phyloP scores from a whole-genome alignment of 2,329 filamentous ascomycete genomes.

The Pezicula neosporulosa region DNA sequence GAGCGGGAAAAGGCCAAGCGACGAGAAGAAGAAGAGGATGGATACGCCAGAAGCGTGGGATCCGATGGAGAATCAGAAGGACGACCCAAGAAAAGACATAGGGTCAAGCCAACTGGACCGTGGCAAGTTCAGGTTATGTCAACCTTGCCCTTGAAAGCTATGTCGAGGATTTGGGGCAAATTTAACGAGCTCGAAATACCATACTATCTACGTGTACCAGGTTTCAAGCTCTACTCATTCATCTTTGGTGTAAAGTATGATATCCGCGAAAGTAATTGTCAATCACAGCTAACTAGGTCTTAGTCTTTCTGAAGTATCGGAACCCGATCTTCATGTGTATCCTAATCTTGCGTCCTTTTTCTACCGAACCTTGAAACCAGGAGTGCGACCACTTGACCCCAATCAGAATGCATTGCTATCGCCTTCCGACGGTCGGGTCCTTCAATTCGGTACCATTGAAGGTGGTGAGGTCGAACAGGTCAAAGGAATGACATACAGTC shows the following conservation, averaged over 20 bases:
- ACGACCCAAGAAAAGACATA: slow-evolving; percentile 41
- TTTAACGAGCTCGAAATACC: slow-evolving; percentile 73
- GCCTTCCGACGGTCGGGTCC: slow-evolving; percentile 83
- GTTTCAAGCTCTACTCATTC: slow-evolving; percentile 72
- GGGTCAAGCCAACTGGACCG: slow-evolving; percentile 63
- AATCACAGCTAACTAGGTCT: slow-evolving; percentile 12
- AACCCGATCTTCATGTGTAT: slow-evolving; percentile 84
- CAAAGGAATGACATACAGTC: slow-evolving; percentile 96
- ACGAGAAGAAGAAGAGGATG: slow-evolving; percentile 34
- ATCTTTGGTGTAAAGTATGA: slow-evolving; percentile 67
- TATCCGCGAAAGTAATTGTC: background rate
- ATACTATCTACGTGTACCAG: slow-evolving; percentile 66
- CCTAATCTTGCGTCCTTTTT: slow-evolving; percentile 96
- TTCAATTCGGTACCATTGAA: slow-evolving; percentile 90
- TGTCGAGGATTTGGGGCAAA: slow-evolving; percentile 68
- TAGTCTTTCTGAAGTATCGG: slow-evolving; percentile 79
- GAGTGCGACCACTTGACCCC: slow-evolving; percentile 78
- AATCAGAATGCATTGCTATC: slow-evolving; percentile 78
- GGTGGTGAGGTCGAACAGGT: slow-evolving; percentile 96
- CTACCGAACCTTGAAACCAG: slow-evolving; percentile 90
- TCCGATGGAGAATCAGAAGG: slow-evolving; percentile 41
- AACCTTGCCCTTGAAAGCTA: slow-evolving; percentile 67
- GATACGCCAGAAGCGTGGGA: slow-evolving; percentile 17
- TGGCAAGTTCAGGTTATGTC: slow-evolving; percentile 76
- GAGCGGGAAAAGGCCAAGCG: slow-evolving; percentile 40